Evolutionary conservation across 345 rosid genomes (phyloP), one percentile per base, ranked within the genome.

Genomic region (Aethionema arabicum): DNA sequence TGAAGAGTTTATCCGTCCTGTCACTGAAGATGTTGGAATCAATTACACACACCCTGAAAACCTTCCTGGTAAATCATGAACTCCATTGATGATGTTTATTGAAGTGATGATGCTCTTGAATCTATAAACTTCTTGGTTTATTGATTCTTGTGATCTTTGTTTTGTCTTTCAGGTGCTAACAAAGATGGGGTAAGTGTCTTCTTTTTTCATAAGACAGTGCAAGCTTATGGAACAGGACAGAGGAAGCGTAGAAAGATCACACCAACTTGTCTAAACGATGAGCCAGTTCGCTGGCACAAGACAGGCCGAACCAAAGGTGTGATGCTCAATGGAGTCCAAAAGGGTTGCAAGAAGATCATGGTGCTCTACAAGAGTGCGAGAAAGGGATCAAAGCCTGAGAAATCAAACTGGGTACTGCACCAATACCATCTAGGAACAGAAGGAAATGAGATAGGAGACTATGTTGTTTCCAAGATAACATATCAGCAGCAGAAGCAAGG

Each of bases 271-370:
- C 39, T 72, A 1, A 32, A 67, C 7, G 78, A 73, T 70, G 92
- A 84, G 49, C 78, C 73, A 64, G 92, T 84, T 15, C 92, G 99
- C 59, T 93, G 99, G 99, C 99, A 93, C 68, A 93, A 93, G 79
- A 93, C 99, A 5, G 99, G 99, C 38, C 86, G 74, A 79, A 93
- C 92, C 52, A 90, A 83, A 74, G 33, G 76, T 64, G 76, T 93
- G 56, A 46, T 78, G 0, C 77, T 79, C 32, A 83, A 75, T 66
- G 95, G 96, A 45, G 71, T 79, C 44, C 86, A 68, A 1, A 82
- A 63, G 63, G 99, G 97, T 8, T 90, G 88, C 57, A 88, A 86
- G 80, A 93, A 93, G 72, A 84, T 90, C 38, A 83, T 93, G 99
- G 96, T 93, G 66, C 96, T 93, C 1, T 90, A 93, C 66, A 83